Evolutionary conservation across 345 rosid species (phyloP).

Genomic region (Moricandia moricandioides): DNA sequence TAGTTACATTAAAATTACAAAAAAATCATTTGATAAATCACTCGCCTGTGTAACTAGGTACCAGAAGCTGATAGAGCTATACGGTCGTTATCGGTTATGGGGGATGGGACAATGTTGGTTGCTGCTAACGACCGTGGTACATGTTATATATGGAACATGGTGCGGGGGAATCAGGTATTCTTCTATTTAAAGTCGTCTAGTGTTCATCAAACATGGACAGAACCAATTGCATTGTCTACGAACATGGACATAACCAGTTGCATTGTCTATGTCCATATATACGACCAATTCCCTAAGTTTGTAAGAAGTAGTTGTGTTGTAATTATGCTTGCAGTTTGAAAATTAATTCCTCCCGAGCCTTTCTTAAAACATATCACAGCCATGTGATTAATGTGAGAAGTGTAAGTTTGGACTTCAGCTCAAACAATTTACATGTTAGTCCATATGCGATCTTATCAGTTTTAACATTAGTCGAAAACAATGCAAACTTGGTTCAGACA

Average conservation of each 20-base stretch:
- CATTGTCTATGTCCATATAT: not conserved
- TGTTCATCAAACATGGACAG: not conserved
- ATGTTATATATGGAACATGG: conserved; percentile 85
- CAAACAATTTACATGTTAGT: no score
- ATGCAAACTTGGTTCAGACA: no score
- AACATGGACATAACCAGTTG: not conserved
- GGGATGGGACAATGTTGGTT: conserved; percentile 90
- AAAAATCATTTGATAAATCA: not conserved
- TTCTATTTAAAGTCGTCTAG: not conserved
- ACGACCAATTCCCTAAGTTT: not conserved
- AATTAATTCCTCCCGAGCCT: not conserved
- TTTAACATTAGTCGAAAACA: no score
- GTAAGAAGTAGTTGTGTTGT: not conserved
- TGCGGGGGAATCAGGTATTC: conserved; percentile 61
- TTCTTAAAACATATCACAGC: no score
- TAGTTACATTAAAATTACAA: not conserved
- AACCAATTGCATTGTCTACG: no score
- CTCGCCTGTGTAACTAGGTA: conserved; percentile 8
- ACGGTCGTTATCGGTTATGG: conserved; percentile 81
- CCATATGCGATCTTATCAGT: no score
- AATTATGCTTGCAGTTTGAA: not conserved
- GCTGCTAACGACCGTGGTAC: conserved; percentile 92
- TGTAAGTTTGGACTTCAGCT: no score
- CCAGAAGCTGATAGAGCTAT: conserved; percentile 82
- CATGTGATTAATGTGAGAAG: no score